phyloP scores from a whole-genome alignment of 805 yeast species.

The Zygosaccharomyces rouxii region DNA sequence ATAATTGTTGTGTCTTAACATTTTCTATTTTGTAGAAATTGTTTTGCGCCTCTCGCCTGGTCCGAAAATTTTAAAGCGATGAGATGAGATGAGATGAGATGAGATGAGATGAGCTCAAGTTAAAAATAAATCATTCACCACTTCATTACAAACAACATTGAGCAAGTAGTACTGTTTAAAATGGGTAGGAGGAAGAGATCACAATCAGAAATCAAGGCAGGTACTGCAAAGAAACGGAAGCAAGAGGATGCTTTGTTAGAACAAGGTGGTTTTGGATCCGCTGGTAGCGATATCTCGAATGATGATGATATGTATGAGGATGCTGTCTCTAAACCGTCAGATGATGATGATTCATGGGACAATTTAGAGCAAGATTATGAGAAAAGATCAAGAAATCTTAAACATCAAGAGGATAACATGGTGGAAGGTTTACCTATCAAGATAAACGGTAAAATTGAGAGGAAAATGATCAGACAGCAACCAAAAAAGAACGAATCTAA shows the following conservation, averaged over 20 bases:
- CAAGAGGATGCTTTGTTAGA: constrained; percentile 31
- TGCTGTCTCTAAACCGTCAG: constrained; percentile 11
- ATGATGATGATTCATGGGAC: constrained; percentile 48
- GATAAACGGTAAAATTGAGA: constrained; percentile 66
- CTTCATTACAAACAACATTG: neutral
- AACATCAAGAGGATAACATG: constrained; percentile 38
- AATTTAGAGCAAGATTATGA: constrained; percentile 80
- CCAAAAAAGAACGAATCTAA: constrained; percentile 10
- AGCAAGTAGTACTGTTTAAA: neutral
- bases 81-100: constrained; percentile 1
- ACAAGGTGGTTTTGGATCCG: constrained; percentile 22
- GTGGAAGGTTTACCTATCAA: constrained; percentile 80
- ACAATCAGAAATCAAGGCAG: constrained; percentile 25
- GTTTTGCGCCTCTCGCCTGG: neutral
- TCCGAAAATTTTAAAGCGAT: constrained; percentile 8
- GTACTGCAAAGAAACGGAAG: constrained; percentile 31
- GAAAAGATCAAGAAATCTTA: constrained; percentile 55
- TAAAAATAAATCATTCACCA: neutral
- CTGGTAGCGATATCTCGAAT: neutral
- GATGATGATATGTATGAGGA: constrained; percentile 21
- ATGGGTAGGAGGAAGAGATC: constrained; percentile 32
- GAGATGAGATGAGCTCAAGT: neutral
- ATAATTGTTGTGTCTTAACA: neutral
- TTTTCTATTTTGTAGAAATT: neutral
- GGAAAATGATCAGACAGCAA: constrained; percentile 45